phyloP scores from a whole-genome alignment of 2,329 filamentous ascomycete genomes.

The Ophiostoma tasmaniense region DNA sequence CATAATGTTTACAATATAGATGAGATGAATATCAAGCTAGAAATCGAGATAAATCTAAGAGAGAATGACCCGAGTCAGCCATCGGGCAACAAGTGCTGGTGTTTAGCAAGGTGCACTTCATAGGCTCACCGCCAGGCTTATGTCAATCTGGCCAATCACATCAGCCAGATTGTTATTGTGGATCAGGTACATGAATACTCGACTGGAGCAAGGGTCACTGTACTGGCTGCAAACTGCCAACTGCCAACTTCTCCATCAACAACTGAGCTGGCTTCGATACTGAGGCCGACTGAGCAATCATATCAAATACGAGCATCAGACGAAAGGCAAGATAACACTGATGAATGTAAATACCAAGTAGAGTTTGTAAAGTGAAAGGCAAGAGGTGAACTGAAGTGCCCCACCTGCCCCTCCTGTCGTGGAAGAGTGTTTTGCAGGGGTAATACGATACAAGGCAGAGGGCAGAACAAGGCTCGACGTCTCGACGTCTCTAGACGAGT shows the following conservation, averaged over 20 bases:
- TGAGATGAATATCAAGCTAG: not conserved
- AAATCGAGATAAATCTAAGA: not conserved
- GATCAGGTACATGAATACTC: too few species aligned
- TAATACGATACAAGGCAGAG: not conserved
- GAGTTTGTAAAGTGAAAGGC: too few species aligned
- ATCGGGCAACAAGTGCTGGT: not conserved
- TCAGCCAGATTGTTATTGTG: too few species aligned
- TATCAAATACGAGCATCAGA: too few species aligned
- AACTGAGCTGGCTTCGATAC: too few species aligned
- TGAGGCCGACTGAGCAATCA: too few species aligned
- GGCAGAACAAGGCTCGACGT: not conserved
- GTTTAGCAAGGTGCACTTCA: not conserved
- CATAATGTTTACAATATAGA: not conserved
- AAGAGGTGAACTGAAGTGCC: too few species aligned
- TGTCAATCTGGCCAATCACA: not conserved
- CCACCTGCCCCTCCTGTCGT: not conserved
- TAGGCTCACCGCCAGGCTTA: constrained; percentile 1
- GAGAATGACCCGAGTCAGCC: not conserved
- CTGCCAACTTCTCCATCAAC: too few species aligned
- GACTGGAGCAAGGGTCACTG: too few species aligned
- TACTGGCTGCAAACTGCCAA: too few species aligned
- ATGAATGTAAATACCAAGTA: too few species aligned
- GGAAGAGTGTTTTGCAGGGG: not conserved
- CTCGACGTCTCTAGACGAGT: not conserved
- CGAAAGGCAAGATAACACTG: too few species aligned